Evolutionary conservation across 352 stramenopile genomes (phyloP).

Genomic region (Globisporangium apiculatum): DNA sequence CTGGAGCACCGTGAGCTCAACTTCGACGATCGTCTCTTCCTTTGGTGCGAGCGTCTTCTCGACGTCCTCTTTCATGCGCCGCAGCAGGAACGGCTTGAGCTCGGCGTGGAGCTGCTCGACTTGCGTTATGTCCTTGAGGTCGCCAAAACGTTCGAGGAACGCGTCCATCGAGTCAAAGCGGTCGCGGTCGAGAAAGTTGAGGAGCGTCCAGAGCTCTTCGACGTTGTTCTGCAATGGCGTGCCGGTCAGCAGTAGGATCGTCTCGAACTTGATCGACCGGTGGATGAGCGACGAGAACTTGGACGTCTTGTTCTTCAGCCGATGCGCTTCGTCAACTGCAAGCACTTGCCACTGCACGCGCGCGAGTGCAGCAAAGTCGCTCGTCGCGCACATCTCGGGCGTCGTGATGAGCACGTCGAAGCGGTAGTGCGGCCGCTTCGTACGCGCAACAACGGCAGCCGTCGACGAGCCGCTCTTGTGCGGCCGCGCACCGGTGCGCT

Average conservation of each 20-base stretch:
- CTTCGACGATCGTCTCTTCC: constrained; percentile 88
- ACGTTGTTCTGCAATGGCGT: constrained; percentile 90
- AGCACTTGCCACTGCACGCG: constrained; percentile 93
- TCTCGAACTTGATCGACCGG: constrained; percentile 73
- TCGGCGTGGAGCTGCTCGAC: constrained; percentile 83
- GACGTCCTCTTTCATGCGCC: constrained; percentile 88
- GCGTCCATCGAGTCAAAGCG: constrained; percentile 91
- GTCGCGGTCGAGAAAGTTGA: constrained; percentile 96
- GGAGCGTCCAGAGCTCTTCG: constrained; percentile 95
- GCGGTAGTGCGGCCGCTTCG: constrained; percentile 66
- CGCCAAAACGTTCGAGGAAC: constrained; percentile 93
- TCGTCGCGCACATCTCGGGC: constrained; percentile 96
- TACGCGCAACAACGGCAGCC: constrained; percentile 12
- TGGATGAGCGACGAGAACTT: constrained; percentile 89
- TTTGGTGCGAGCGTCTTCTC: constrained; percentile 86
- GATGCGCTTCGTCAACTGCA: constrained; percentile 99
- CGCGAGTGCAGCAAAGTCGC: constrained; percentile 91
- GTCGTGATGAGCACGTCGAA: constrained; percentile 99
- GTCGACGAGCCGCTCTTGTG: constrained; percentile 3
- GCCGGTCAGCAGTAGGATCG: constrained; percentile 86
- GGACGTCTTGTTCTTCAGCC: constrained; percentile 97
- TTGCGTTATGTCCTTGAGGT: constrained; percentile 88
- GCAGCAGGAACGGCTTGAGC: constrained; percentile 80
- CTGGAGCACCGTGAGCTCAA: constrained; percentile 87
- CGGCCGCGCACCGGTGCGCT: constrained; percentile 1